Percentiles rank a stretch among this genome's conserved stretches.
Evolutionary conservation across 2,329 filamentous ascomycete genomes (phyloP).

Genomic region (Sporothrix schenckii): DNA sequence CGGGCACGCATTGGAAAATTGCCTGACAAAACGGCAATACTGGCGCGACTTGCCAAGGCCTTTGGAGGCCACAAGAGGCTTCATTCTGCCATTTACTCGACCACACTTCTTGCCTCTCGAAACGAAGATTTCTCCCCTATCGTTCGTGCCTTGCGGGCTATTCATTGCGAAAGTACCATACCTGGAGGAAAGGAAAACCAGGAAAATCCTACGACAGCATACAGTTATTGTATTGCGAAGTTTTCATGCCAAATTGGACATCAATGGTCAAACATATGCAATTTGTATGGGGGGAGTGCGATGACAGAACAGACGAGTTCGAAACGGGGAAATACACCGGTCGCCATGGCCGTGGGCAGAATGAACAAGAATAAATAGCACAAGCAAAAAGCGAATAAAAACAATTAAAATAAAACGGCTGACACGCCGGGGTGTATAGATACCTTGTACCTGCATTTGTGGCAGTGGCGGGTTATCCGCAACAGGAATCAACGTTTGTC

Average conservation of each 20-base stretch:
- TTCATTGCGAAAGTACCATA: conserved; percentile 14
- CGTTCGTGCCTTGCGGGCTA: conserved; percentile 19
- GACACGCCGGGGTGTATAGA: not conserved
- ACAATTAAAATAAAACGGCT: not conserved
- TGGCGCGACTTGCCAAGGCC: not conserved
- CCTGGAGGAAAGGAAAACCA: not conserved
- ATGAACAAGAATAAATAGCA: not conserved
- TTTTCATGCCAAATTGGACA: conserved; percentile 4
- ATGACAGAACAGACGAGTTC: conserved; percentile 9
- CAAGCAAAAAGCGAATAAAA: not conserved
- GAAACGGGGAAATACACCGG: not conserved
- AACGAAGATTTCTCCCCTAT: not conserved
- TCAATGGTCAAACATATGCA: not conserved
- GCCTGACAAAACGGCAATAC: not conserved
- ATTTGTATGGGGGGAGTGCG: conserved; percentile 2
- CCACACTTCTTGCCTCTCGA: not conserved
- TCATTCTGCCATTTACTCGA: not conserved
- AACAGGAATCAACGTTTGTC: not conserved
- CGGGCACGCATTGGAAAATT: not conserved
- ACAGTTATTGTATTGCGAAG: not conserved
- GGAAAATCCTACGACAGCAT: not conserved
- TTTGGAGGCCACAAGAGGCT: not conserved
- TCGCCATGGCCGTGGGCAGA: not conserved
- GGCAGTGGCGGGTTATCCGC: not conserved
- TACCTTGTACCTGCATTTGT: conserved; percentile 21